Conservation (phyloP, 441 rosid species). For the Erodium chrysanthum region DNA sequence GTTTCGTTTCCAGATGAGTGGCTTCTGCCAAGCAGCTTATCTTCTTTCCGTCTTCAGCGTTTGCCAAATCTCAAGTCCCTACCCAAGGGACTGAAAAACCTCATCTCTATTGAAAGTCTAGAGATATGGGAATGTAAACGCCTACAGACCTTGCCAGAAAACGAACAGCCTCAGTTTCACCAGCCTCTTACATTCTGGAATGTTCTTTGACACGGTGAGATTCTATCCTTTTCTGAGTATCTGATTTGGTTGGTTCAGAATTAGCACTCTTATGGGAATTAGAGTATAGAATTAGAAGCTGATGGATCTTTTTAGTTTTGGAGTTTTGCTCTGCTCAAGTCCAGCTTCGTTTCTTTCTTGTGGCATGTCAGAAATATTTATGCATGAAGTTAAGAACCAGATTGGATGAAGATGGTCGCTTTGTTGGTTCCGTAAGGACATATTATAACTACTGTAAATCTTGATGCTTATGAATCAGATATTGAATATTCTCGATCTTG, state of each 20-base stretch:
- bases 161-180: not conserved
- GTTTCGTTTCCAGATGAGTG: slow-evolving; percentile 20
- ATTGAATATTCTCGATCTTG: not conserved
- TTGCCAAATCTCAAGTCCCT: slow-evolving; percentile 10
- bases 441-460: not conserved
- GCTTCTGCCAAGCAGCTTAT: slow-evolving; percentile 22
- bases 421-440: not conserved
- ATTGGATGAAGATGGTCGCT: not conserved
- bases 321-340: too few relatives aligned
- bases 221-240: not conserved
- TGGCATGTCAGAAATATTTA: too few relatives aligned
- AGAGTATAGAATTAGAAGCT: not conserved
- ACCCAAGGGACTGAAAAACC: slow-evolving; percentile 17
- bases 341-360: too few relatives aligned
- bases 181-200: not conserved
- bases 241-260: not conserved
- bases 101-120: slow-evolving; percentile 15
- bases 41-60: slow-evolving; percentile 17
- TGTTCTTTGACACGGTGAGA: not conserved
- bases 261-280: not conserved
- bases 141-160: slow-evolving; percentile 16
- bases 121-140: slow-evolving; percentile 18
- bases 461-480: not conserved
- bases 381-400: not conserved
- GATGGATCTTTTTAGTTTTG: too few relatives aligned